A percentile compares a stretch with the other conserved stretches of the same genome.
Conservation (phyloP, 176 grass and related monocot species). For the Thinopyrum elongatum region DNA sequence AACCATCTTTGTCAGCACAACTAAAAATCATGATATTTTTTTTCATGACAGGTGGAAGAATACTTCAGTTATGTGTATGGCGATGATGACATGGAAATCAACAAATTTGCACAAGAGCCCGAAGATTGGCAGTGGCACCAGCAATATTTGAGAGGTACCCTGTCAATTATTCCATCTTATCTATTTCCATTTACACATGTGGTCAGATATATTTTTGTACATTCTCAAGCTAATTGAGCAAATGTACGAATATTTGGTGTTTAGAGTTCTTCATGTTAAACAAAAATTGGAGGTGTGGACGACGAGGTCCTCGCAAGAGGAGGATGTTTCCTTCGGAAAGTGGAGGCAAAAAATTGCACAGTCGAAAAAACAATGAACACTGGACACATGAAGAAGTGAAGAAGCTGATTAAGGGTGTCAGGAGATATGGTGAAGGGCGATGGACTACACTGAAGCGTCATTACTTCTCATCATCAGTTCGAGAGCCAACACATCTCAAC, state of each 20-base stretch:
- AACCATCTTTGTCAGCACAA: not conserved
- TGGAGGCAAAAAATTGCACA: too few species aligned
- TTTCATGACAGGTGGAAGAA: not conserved
- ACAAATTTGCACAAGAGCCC: not conserved
- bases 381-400: constrained; percentile 20
- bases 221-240: not conserved
- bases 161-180: not conserved
- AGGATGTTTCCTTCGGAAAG: not conserved
- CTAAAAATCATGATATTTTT: not conserved
- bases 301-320: not conserved
- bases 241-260: not conserved
- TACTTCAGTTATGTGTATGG: not conserved
- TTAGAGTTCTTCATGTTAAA: not conserved
- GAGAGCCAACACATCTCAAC: not conserved
- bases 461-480: constrained; percentile 12
- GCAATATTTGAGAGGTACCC: not conserved
- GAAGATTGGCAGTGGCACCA: not conserved
- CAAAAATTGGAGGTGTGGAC: not conserved
- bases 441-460: not conserved
- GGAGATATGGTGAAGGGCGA: not conserved
- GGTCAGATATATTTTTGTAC: not conserved
- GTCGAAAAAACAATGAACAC: constrained; percentile 11
- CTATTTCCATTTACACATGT: not conserved
- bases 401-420: not conserved
- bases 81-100: not conserved